Conservation (phyloP, 2,329 filamentous ascomycete species). For the Clonostachys sp. region DNA sequence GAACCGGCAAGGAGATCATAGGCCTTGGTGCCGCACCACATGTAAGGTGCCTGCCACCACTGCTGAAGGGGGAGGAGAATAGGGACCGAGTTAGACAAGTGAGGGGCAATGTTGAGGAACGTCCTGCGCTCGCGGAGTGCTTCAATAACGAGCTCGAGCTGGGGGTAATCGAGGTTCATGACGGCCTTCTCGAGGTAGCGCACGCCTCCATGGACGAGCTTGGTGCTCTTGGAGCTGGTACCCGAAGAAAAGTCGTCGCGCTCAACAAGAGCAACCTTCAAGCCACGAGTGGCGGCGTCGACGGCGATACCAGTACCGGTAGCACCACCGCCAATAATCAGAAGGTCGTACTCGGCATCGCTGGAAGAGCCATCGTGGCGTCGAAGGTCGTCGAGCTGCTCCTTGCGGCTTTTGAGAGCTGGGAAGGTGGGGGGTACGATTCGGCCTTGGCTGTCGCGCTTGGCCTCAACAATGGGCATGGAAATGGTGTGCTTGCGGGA, state of each 20-base stretch:
- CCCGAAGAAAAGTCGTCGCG: constrained; percentile 79
- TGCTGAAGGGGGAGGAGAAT: constrained; percentile 80
- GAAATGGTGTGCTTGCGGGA: constrained; percentile 20
- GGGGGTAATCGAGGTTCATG: constrained; percentile 79
- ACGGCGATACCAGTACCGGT: constrained; percentile 78
- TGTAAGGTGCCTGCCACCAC: constrained; percentile 79
- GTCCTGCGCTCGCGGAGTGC: constrained; percentile 79
- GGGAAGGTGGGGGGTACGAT: constrained; percentile 31
- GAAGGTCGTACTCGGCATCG: constrained; percentile 63
- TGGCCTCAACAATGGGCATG: constrained; percentile 22
- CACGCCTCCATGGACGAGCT: constrained; percentile 81
- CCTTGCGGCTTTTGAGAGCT: constrained; percentile 21
- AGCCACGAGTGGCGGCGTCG: constrained; percentile 72
- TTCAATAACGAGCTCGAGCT: constrained; percentile 77
- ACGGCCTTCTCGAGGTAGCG: constrained; percentile 84
- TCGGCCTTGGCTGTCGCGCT: constrained; percentile 25
- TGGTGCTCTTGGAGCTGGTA: constrained; percentile 83
- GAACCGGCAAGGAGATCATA: constrained; percentile 80
- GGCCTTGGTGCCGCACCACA: constrained; percentile 67
- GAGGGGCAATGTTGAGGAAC: constrained; percentile 77
- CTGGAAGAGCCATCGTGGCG: constrained; percentile 20
- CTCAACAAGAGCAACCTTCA: constrained; percentile 78
- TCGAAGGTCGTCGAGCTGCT: constrained; percentile 34
- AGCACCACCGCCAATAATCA: constrained; percentile 75
- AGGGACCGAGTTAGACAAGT: constrained; percentile 75